Evolutionary conservation across 1,284 basidiomycete species (phyloP).

Genomic region (Cryptococcus jaspeensis): DNA sequence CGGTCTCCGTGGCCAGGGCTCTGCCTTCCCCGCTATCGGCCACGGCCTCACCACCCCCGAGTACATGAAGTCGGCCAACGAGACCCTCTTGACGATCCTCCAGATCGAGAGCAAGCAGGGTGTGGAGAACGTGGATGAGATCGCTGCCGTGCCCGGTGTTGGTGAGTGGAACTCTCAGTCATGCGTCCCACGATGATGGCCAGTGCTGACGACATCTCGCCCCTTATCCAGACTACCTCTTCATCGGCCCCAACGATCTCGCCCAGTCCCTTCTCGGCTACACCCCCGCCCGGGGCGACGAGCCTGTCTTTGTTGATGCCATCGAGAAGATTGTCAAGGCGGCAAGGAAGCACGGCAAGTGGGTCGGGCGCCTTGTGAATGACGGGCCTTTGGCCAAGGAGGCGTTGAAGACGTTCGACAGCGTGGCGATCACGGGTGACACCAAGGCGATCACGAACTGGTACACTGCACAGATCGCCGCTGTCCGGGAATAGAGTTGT

Average conservation of each 20-base stretch:
- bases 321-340: slow-evolving; percentile 34
- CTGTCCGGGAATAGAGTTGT: slow-evolving; percentile 9
- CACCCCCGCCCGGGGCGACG: slow-evolving; percentile 33
- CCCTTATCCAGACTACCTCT: slow-evolving; percentile 28
- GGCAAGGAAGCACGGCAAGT: slow-evolving; percentile 33
- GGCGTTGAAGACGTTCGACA: slow-evolving; percentile 17
- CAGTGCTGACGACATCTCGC: not conserved
- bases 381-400: slow-evolving; percentile 22
- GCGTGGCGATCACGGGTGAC: slow-evolving; percentile 30
- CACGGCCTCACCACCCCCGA: slow-evolving; percentile 33
- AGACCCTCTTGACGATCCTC: slow-evolving; percentile 31
- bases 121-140: slow-evolving; percentile 38
- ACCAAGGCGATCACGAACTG: slow-evolving; percentile 35
- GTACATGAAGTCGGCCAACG: slow-evolving; percentile 35
- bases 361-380: slow-evolving; percentile 30
- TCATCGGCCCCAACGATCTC: slow-evolving; percentile 46
- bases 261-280: slow-evolving; percentile 39
- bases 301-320: slow-evolving; percentile 32
- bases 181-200: not conserved
- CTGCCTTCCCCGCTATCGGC: slow-evolving; percentile 32
- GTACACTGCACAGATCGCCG: slow-evolving; percentile 24
- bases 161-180: slow-evolving; percentile 21
- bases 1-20: slow-evolving; percentile 41
- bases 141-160: slow-evolving; percentile 33
- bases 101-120: slow-evolving; percentile 41